Evolutionary conservation across 768 basidiomycete genomes (phyloP), one percentile per base, ranked within the genome.

Genomic region (Suillus fuscotomentosus): DNA sequence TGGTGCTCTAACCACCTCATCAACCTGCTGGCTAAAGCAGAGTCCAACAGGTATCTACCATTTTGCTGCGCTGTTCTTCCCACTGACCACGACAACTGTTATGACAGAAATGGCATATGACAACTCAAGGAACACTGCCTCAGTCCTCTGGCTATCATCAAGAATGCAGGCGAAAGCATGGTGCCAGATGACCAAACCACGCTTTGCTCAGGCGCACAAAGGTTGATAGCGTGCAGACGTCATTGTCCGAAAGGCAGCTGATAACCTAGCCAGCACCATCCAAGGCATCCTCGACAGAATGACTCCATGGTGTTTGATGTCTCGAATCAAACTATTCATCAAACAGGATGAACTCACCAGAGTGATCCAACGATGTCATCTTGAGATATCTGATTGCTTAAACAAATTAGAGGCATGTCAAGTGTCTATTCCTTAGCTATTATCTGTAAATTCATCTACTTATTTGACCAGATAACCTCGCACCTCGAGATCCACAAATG

Each of bases 41-140:
- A 75, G 2, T 74, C 76, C 2, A 88, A 88, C 71, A 80, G 77
- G 86, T 84, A 68, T 22, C 70, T 42, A 42, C 6, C 17, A 17
- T 59, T 42, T 42, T 7, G 3, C n/a, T 20, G 6, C 1, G n/a
- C 4, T 20, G 39, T 56, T 5, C 56, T 17, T 47, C 15, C 57
- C 41, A 56, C 48, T 17, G 22, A 27, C 34, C 31, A 51, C n/a
- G n/a, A 60, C 31, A 61, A 63, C 68, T 54, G 39, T 22, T 22
- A 2, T n/a, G 17, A 31, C 60, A 85, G 85, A 65, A 69, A 78
- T 59, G 79, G 81, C 51, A 78, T 83, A 39, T 69, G 68, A 31
- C 83, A 82, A 63, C 77, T 86, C 5, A 73, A 79, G 27, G 81
- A 84, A 66, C 77, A 84, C 54, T 84, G 82, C 65, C 73, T 81